These are phyloP conservation scores for Vigna radiata DNA, from an alignment of 306 rosid species.

Conservation along the genomic window DNA sequence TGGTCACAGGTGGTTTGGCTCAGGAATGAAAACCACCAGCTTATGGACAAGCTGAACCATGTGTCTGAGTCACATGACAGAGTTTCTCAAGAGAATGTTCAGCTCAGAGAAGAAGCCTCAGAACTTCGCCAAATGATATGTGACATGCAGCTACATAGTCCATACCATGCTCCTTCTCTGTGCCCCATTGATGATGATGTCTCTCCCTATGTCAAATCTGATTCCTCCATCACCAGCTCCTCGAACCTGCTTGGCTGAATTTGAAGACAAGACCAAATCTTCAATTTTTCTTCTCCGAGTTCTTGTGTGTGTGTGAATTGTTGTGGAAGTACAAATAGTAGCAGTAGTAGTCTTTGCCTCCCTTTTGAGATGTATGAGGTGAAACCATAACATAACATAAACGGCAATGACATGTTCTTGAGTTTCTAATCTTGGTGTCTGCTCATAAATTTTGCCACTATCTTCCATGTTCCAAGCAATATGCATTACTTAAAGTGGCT, in stretches of 20 bases:
- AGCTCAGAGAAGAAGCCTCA: slow-evolving; percentile 75
- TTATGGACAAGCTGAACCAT: slow-evolving; percentile 73
- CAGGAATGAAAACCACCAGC: slow-evolving; percentile 81
- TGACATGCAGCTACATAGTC: slow-evolving; percentile 69
- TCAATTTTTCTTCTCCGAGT: slow-evolving; percentile 39
- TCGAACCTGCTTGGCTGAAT: slow-evolving; percentile 55
- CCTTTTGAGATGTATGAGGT: slow-evolving; percentile 53
- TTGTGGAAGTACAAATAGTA: slow-evolving; percentile 44
- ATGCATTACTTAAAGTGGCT: slow-evolving; percentile 34
- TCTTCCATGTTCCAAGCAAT: slow-evolving; percentile 23
- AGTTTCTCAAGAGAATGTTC: slow-evolving; percentile 74
- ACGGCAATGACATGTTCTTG: slow-evolving; percentile 55
- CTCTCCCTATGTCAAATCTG: slow-evolving; percentile 48
- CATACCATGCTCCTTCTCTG: slow-evolving; percentile 52
- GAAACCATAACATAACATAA: slow-evolving; percentile 45
- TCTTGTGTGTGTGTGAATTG: slow-evolving; percentile 40
- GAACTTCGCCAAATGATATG: slow-evolving; percentile 83
- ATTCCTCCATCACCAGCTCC: slow-evolving; percentile 55
- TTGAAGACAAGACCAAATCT: slow-evolving; percentile 40
- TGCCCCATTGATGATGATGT: slow-evolving; percentile 67
- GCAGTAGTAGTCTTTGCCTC: slow-evolving; percentile 39
- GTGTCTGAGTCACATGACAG: slow-evolving; percentile 70
- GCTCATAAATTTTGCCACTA: slow-evolving; percentile 28
- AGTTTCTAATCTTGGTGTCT: slow-evolving; percentile 44
- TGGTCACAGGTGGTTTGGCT: slow-evolving; percentile 98